Base-by-base conservation (phyloP, 306 rosid genomes). In the barrel medic (Medicago truncatula) region DNA sequence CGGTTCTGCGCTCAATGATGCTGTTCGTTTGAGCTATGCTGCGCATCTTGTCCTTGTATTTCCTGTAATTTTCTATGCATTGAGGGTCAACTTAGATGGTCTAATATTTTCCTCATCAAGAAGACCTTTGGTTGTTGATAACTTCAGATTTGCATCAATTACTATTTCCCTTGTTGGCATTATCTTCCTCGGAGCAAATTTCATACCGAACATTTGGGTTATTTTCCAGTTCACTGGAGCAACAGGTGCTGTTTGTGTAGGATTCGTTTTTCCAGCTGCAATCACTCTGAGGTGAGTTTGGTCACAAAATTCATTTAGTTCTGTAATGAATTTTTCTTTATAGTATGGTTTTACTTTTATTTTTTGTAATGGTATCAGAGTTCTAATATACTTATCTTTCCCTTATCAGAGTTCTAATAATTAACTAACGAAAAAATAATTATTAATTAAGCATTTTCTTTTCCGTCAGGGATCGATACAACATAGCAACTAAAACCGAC, bases 41-140 rank as follows among this genome's bases (percentile, higher is more conserved):
- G 98, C 93, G 18, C 98, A 93, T 73, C 97, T 93, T 47, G 80
- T 93, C 85, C 97, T 93, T 69, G 98, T 93, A 23, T 90, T 93
- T 71, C 97, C 98, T 1, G 85, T 93, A 21, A 93, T 93, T 74
- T 93, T 93, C 80, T 89, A 68, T 75, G 90, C 95, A 2, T 78
- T 93, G 54, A 72, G 98, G 57, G 79, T 90, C 90, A 93, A 90
- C 78, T 60, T 93, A 74, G 98, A 93, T 39, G 93, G 90, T 52
- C 95, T 90, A 49, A n/a, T 93, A 65, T 93, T 90, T 81, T 71
- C 98, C 60, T 76, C 89, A 28, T 76, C 93, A 40, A 87, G 86
- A 39, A 87, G 87, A 74, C 89, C 91, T 31, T 79, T 93, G 90
- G 84, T 81, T 82, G 84, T 41, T 31, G 89, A 86, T 73, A 87